These are phyloP conservation scores for Tricholoma sp. DNA, from an alignment of 768 basidiomycete species.

Conservation along the genomic window DNA sequence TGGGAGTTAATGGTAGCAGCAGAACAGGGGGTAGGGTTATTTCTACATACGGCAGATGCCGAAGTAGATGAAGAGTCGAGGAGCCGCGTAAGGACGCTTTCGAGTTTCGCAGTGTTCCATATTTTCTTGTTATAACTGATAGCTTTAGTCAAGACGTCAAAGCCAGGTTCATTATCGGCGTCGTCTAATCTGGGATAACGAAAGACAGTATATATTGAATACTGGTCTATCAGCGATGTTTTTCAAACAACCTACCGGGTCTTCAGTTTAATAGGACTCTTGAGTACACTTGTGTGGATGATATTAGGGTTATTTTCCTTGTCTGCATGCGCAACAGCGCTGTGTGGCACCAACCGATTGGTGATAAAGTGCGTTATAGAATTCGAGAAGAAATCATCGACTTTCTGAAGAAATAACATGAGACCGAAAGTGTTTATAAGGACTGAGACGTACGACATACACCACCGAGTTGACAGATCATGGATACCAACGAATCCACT, in stretches of 20 bases:
- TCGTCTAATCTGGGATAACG: constrained; percentile 9
- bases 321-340: constrained; percentile 33
- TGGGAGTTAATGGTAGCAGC: constrained; percentile 27
- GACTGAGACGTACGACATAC: constrained; percentile 40
- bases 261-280: constrained; percentile 64
- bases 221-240: neutral
- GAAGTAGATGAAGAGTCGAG: constrained; percentile 29
- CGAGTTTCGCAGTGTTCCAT: constrained; percentile 72
- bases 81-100: constrained; percentile 69
- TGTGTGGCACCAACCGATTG: constrained; percentile 37
- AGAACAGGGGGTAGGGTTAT: constrained; percentile 12
- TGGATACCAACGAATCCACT: constrained; percentile 7
- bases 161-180: constrained; percentile 10
- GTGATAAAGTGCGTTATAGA: constrained; percentile 87
- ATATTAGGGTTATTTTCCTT: constrained; percentile 61
- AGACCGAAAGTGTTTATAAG: constrained; percentile 3
- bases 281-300: constrained; percentile 29
- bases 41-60: constrained; percentile 16
- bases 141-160: constrained; percentile 63
- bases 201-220: neutral
- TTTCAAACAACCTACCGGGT: constrained; percentile 40
- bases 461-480: constrained; percentile 66
- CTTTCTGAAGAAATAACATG: constrained; percentile 41
- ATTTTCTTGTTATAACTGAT: constrained; percentile 75
- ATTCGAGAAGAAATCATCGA: constrained; percentile 86